phyloP scores from a whole-genome alignment of 1,139 yeast species.

The Pneumocystis oryctolagi region DNA sequence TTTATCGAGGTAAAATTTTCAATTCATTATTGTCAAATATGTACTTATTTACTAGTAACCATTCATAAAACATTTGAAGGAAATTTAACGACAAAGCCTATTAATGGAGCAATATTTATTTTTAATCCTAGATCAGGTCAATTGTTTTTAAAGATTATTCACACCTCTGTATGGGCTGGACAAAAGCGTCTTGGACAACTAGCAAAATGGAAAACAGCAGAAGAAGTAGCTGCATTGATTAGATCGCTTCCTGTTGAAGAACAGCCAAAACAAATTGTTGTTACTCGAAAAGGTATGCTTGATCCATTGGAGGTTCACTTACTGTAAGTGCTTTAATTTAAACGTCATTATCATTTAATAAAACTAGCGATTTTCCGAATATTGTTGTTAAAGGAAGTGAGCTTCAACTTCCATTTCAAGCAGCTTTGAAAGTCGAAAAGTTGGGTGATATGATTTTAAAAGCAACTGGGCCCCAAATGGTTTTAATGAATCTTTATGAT shows the following conservation, averaged over 20 bases:
- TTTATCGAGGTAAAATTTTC: conserved; percentile 21
- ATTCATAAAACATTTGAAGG: conserved; percentile 90
- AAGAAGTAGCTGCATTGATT: conserved; percentile 83
- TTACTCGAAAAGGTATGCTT: conserved; percentile 75
- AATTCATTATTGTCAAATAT: conserved; percentile 81
- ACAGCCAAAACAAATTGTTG: conserved; percentile 84
- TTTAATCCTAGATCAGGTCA: conserved; percentile 86
- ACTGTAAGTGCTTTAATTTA: conserved; percentile 28
- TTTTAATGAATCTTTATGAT: conserved; percentile 76
- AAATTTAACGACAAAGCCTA: conserved; percentile 78
- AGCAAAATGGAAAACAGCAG: conserved; percentile 97
- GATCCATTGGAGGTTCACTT: conserved; percentile 95
- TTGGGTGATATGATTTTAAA: conserved; percentile 62
- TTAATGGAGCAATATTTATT: conserved; percentile 85
- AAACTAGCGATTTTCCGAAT: conserved; percentile 60
- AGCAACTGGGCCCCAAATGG: conserved; percentile 90
- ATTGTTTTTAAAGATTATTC: conserved; percentile 72
- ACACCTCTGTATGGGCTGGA: conserved; percentile 94
- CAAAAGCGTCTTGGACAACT: conserved; percentile 86
- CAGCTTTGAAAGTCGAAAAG: conserved; percentile 72
- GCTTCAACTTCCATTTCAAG: conserved; percentile 73
- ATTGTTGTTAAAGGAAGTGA: conserved; percentile 82
- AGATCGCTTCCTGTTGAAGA: conserved; percentile 84
- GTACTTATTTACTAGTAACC: conserved; percentile 52
- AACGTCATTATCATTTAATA: background rate